Evolutionary conservation across 352 stramenopile genomes (phyloP).

Genomic region (Pelagophyceae sp.): DNA sequence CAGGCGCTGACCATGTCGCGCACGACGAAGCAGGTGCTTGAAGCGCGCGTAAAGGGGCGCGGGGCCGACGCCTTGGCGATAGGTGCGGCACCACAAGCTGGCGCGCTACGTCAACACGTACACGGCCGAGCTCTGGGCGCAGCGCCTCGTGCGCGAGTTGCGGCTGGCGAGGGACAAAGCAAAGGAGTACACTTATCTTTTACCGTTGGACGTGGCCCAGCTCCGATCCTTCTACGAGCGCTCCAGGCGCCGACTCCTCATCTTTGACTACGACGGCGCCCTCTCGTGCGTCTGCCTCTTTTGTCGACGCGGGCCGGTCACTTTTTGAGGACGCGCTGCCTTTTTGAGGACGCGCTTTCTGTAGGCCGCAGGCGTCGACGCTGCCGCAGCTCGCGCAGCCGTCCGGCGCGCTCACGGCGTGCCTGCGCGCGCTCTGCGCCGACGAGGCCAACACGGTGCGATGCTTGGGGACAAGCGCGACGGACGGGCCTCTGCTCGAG

Average conservation of each 20-base stretch:
- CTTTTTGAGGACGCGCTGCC: too few species aligned
- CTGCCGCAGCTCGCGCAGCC: constrained; percentile 59
- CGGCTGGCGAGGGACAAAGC: constrained; percentile 59
- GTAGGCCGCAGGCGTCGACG: too few species aligned
- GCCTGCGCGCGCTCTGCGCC: constrained; percentile 54
- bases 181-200: constrained; percentile 68
- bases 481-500: too few species aligned
- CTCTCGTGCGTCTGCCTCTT: too few species aligned
- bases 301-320: too few species aligned
- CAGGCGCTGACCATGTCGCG: constrained; percentile 66
- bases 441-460: constrained; percentile 58
- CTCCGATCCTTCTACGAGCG: constrained; percentile 67
- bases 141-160: constrained; percentile 67
- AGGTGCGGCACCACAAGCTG: constrained; percentile 67
- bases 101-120: constrained; percentile 75
- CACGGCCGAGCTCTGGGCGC: constrained; percentile 67
- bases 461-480: too few species aligned
- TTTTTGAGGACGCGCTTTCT: too few species aligned
- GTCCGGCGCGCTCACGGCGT: constrained; percentile 49
- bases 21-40: constrained; percentile 42
- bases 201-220: constrained; percentile 67
- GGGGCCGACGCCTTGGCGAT: too few species aligned
- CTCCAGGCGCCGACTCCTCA: constrained; percentile 62
- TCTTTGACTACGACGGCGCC: constrained; percentile 71
- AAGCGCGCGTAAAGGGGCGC: too few species aligned